Evolutionary conservation across 345 rosid species (phyloP).

Genomic region (Dovyalis caffra): DNA sequence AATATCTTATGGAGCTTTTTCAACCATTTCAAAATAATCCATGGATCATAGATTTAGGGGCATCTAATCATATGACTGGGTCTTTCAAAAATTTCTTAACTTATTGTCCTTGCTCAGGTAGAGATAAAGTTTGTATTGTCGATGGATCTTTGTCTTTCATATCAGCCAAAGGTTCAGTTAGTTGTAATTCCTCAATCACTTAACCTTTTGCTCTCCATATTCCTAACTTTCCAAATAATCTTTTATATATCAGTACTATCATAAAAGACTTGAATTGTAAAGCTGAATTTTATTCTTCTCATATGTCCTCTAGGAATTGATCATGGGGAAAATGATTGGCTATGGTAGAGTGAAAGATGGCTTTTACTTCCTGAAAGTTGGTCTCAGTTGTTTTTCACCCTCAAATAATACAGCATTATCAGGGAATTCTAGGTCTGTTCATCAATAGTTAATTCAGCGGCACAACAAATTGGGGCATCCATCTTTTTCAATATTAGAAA

Average conservation of each 20-base stretch:
- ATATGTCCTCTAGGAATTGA: not conserved
- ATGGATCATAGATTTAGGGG: no score
- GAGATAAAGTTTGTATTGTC: no score
- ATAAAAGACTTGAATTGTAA: not conserved
- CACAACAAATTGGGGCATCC: no score
- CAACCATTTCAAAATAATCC: no score
- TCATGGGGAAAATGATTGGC: not conserved
- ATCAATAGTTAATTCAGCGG: not conserved
- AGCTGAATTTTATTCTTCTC: not conserved
- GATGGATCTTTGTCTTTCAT: no score
- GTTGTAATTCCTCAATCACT: not conserved
- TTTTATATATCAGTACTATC: not conserved
- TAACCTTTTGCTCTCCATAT: not conserved
- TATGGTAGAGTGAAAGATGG: not conserved
- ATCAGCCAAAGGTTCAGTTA: not conserved
- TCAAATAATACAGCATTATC: no score
- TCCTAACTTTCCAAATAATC: not conserved
- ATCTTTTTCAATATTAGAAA: not conserved
- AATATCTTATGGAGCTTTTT: no score
- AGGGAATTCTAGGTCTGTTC: not conserved
- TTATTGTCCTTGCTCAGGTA: no score
- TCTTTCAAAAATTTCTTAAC: not conserved
- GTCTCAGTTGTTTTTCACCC: no score
- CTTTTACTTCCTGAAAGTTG: not conserved
- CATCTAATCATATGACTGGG: no score